Base-by-base conservation (phyloP, 2,329 filamentous ascomycete species). In the Aureobasidium subglaciale region DNA sequence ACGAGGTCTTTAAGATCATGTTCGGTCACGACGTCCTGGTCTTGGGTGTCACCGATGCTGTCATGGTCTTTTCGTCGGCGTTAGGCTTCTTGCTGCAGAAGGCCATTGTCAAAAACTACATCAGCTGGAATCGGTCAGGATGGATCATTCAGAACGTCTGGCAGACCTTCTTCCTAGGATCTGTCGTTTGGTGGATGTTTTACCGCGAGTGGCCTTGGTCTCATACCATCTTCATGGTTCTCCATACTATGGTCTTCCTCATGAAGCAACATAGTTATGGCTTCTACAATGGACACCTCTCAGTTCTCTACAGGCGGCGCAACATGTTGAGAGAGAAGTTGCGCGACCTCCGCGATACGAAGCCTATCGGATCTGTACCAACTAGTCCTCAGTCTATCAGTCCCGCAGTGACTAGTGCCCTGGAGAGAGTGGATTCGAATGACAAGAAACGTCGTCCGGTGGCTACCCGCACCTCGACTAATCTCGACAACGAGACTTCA, bases 221-320 rank as follows among this genome's bases (percentile, higher is more conserved):
- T 13, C 87, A 90, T 64, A 88, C 86, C 1, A 84, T 90, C 16
- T 90, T 87, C 67, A 87, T 88, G 49, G 83, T 88, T 9, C 73
- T 91, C 16, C 87, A 91, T 65, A 83, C 83, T 13, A 72, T 91
- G 55, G 81, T 87, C 3, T 86, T 90, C 77, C 67, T 91, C 22
- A 91, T 91, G 88, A 92, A 92, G 73, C 86, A 90, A 69, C 88
- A 90, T 66, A 86, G 84, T 16, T 90, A 88, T 64, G 79, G 85
- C 4, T 89, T 88, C 62, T 90, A 89, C 69, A 91, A 90, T 63
- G 87, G 88, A 6, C 80, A 90, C 59, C 62, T 70, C 1, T 69
- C 68, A 3, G 70, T 71, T 85, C 49, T 89, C 80, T 81, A 83
- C 63, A 77, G 79, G 57, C 70, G 75, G 15, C 66, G 67, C 42